These are phyloP conservation scores for Hypoxylon fragiforme DNA, from an alignment of 495 filamentous ascomycete species.

Conservation along the genomic window DNA sequence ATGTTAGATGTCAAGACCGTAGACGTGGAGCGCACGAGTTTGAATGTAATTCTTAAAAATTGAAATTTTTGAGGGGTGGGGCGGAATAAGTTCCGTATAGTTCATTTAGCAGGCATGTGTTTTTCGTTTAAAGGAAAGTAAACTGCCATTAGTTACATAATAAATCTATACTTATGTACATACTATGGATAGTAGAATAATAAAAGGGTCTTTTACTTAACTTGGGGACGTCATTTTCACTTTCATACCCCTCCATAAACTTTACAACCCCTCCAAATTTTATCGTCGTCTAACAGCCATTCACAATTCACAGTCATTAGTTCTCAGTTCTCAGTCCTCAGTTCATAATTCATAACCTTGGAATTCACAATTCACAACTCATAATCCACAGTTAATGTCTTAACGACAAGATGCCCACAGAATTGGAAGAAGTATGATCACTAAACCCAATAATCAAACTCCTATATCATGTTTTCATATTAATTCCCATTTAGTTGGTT, in stretches of 20 bases:
- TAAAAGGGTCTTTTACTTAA: no score
- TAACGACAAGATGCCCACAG: conserved; percentile 65
- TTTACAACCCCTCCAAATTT: conserved; percentile 11
- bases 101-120: no score
- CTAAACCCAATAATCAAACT: not conserved
- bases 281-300: conserved; percentile 11
- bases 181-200: no score
- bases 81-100: conserved; percentile 25
- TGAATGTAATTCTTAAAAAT: conserved; percentile 27
- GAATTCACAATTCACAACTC: not conserved
- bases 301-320: no score
- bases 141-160: not conserved
- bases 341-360: no score
- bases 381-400: not conserved
- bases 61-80: conserved; percentile 33
- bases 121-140: no score
- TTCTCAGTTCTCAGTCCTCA: no score
- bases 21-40: conserved; percentile 28
- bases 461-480: conserved; percentile 13
- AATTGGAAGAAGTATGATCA: conserved; percentile 72
- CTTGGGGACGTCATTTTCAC: conserved; percentile 16
- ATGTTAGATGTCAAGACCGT: conserved; percentile 6
- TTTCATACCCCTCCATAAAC: conserved; percentile 29
- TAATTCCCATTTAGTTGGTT: conserved; percentile 64
- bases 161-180: not conserved